Conservation (phyloP, 2,329 filamentous ascomycete species). For the Remersonia thermophila region DNA sequence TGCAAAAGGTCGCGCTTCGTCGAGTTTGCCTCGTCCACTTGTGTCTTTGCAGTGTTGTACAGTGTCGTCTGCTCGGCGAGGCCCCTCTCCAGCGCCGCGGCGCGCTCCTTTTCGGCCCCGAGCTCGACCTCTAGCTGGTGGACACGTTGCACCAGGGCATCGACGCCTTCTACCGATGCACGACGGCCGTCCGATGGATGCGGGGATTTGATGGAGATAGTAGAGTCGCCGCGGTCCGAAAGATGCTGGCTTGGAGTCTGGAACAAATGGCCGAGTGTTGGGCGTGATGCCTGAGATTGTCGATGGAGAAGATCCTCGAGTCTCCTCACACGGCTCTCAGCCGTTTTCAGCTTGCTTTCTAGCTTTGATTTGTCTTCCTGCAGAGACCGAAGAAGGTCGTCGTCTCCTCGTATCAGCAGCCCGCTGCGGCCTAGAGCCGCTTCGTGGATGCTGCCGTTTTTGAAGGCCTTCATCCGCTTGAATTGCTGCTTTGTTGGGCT, state of each 20-base stretch:
- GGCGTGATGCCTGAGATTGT: constrained; percentile 50
- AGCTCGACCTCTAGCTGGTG: constrained; percentile 68
- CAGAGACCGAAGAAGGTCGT: constrained; percentile 65
- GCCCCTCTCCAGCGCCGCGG: constrained; percentile 57
- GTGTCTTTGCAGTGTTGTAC: constrained; percentile 50
- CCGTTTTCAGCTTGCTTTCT: constrained; percentile 65
- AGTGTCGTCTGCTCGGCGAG: constrained; percentile 44
- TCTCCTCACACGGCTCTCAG: constrained; percentile 78
- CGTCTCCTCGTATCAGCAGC: constrained; percentile 72
- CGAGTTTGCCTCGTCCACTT: constrained; percentile 74
- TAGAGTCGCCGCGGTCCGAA: constrained; percentile 37
- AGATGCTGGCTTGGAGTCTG: constrained; percentile 34
- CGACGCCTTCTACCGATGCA: constrained; percentile 34
- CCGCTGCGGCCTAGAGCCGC: constrained; percentile 78
- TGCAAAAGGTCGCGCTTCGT: constrained; percentile 89
- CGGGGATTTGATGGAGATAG: constrained; percentile 34
- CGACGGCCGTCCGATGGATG: constrained; percentile 31
- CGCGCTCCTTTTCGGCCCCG: constrained; percentile 56
- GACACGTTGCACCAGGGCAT: constrained; percentile 34
- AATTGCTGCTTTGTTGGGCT: constrained; percentile 75
- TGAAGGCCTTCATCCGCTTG: constrained; percentile 84
- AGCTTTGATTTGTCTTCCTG: constrained; percentile 70
- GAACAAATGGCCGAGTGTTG: constrained; percentile 43
- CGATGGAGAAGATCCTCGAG: constrained; percentile 87
- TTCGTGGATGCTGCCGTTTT: constrained; percentile 90